Conservation (phyloP, 495 filamentous ascomycete genomes). For the Podospora comata region DNA sequence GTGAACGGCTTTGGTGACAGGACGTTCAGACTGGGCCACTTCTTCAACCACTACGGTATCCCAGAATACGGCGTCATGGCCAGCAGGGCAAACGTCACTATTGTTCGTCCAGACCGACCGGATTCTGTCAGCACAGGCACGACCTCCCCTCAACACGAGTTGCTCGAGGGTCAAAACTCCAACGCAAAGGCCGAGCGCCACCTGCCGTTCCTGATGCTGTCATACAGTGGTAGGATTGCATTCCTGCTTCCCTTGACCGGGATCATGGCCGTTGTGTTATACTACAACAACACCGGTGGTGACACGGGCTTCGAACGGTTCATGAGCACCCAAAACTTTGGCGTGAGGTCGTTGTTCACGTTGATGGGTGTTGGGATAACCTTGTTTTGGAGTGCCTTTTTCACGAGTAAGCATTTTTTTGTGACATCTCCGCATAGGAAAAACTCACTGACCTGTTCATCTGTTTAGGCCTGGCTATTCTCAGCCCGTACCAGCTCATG, state of each 20-base stretch:
- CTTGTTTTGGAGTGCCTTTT: conserved; percentile 41
- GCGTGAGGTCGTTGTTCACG: conserved; percentile 46
- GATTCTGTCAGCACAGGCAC: neutral
- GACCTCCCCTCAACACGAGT: neutral
- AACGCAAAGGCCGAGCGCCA: conserved; percentile 19
- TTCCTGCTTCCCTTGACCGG: conserved; percentile 38
- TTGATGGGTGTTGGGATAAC: conserved; percentile 40
- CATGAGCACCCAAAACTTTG: conserved; percentile 44
- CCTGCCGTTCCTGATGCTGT: conserved; percentile 37
- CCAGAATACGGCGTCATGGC: conserved; percentile 37
- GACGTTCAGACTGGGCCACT: conserved; percentile 39
- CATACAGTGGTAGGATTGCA: conserved; percentile 25
- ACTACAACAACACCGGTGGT: conserved; percentile 39
- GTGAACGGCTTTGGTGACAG: conserved; percentile 25
- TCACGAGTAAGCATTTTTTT: conserved; percentile 30
- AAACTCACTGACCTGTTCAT: neutral
- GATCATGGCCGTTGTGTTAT: conserved; percentile 39
- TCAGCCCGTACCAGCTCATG: conserved; percentile 34
- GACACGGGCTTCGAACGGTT: conserved; percentile 44
- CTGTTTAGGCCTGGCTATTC: conserved; percentile 15
- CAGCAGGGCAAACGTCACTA: conserved; percentile 6
- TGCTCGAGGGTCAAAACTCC: neutral
- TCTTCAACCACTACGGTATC: conserved; percentile 28
- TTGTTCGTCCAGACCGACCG: neutral
- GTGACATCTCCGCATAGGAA: neutral